phyloP scores from a whole-genome alignment of 2,329 filamentous ascomycete species.

The Pestalotiopsis sp. region DNA sequence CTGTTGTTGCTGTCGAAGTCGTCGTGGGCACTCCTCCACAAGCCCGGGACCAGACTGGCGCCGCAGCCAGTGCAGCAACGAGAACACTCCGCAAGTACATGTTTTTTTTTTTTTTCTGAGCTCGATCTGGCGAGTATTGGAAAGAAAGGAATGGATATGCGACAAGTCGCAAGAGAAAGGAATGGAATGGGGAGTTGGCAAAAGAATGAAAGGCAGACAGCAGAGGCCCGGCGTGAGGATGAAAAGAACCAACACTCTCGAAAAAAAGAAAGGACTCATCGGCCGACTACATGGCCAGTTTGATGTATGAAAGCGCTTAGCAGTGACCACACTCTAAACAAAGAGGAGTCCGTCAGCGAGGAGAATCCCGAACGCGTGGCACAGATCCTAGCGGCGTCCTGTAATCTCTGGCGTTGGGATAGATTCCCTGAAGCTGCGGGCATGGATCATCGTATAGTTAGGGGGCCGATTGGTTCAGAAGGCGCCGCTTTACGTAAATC shows the following conservation, averaged over 20 bases:
- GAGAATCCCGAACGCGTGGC: not conserved
- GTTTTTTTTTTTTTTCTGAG: not conserved
- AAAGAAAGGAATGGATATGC: slow-evolving; percentile 11
- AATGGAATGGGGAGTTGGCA: not conserved
- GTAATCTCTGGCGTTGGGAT: slow-evolving; percentile 5
- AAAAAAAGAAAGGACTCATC: not conserved
- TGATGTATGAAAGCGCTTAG: not conserved
- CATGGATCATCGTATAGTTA: not conserved
- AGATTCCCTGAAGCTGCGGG: not conserved
- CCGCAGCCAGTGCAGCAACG: slow-evolving; percentile 9
- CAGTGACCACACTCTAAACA: not conserved
- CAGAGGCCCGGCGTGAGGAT: not conserved
- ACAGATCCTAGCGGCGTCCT: not conserved
- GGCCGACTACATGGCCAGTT: not conserved
- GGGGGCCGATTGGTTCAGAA: not conserved
- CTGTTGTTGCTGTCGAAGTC: not conserved
- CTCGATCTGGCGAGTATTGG: not conserved
- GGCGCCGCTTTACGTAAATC: not conserved
- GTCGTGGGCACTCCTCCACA: not conserved
- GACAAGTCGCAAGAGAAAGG: slow-evolving; percentile 8
- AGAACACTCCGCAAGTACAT: slow-evolving; percentile 2
- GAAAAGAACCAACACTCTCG: not conserved
- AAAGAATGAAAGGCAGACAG: not conserved
- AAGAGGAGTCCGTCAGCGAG: not conserved
- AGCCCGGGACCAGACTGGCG: slow-evolving; percentile 5